phyloP scores from a whole-genome alignment of 1,139 yeast species.

The Trichomonascaceae sp. region DNA sequence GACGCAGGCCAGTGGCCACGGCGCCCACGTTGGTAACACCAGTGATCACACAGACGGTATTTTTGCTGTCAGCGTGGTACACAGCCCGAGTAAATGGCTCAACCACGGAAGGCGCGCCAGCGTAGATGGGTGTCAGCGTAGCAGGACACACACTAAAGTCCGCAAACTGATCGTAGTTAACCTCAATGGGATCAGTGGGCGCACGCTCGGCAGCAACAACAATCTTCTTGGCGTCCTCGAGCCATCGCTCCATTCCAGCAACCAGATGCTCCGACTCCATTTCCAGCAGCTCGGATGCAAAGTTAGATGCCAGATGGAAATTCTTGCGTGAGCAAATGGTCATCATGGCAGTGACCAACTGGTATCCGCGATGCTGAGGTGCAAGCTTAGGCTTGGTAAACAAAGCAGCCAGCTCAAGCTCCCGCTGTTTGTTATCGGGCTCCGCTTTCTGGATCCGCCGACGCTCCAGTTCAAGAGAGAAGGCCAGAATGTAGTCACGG shows the following conservation, averaged over 20 bases:
- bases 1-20: background rate
- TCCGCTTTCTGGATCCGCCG: conserved; percentile 68
- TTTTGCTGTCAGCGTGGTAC: conserved; percentile 67
- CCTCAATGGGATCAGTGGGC: conserved; percentile 75
- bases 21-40: conserved; percentile 17
- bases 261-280: conserved; percentile 49
- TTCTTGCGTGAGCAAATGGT: conserved; percentile 83
- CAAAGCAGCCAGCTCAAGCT: conserved; percentile 88
- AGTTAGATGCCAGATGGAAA: conserved; percentile 76
- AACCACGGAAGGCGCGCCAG: conserved; percentile 49
- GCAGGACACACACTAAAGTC: conserved; percentile 85
- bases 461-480: conserved; percentile 80
- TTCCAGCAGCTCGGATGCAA: conserved; percentile 72
- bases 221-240: conserved; percentile 53
- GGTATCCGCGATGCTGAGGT: conserved; percentile 72
- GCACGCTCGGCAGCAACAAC: conserved; percentile 67
- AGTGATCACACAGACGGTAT: conserved; percentile 66
- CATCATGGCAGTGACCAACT: conserved; percentile 90
- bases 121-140: conserved; percentile 79
- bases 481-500: conserved; percentile 83
- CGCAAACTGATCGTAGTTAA: conserved; percentile 86
- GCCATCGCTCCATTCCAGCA: conserved; percentile 56
- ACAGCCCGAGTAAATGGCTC: conserved; percentile 92
- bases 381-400: conserved; percentile 79
- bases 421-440: conserved; percentile 61